Percentiles rank a stretch among this genome's conserved stretches.
These are phyloP conservation scores for Fragaria vesca DNA, from an alignment of 306 rosid genomes.

Conservation along the genomic window DNA sequence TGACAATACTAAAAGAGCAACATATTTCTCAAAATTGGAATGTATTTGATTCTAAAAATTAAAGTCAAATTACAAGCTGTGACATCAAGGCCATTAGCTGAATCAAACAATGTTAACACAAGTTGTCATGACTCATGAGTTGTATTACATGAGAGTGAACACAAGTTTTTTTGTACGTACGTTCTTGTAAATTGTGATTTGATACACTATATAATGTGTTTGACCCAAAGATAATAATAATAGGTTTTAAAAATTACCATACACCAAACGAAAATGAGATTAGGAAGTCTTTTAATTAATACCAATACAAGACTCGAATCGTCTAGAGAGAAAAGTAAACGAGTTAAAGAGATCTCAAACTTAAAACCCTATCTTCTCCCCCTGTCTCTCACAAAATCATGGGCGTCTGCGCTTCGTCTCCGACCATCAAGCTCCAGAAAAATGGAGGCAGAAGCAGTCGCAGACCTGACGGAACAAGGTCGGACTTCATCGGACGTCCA, in stretches of 20 bases:
- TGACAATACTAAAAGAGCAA: not conserved
- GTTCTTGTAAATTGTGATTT: not conserved
- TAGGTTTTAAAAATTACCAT: not conserved
- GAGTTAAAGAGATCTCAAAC: not conserved
- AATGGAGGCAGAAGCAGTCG: not conserved
- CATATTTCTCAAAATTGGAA: not conserved
- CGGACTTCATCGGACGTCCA: constrained; percentile 42
- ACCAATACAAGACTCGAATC: not conserved
- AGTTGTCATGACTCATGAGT: not conserved
- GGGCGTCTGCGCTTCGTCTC: constrained; percentile 60
- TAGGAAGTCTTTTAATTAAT: not conserved
- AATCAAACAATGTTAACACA: not conserved
- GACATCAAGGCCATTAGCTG: too few species aligned
- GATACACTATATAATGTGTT: not conserved
- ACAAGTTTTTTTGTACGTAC: not conserved
- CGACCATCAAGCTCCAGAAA: not conserved
- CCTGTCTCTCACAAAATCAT: constrained; percentile 21
- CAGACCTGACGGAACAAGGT: not conserved
- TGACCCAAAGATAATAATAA: not conserved
- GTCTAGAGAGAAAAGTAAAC: not conserved
- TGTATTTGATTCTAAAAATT: not conserved
- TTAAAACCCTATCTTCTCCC: not conserved
- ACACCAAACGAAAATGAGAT: not conserved
- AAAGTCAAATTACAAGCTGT: not conserved
- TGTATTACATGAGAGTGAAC: not conserved